These are phyloP conservation scores for Candida buenavistaensis DNA, from an alignment of 1,139 yeast genomes.

Conservation along the genomic window DNA sequence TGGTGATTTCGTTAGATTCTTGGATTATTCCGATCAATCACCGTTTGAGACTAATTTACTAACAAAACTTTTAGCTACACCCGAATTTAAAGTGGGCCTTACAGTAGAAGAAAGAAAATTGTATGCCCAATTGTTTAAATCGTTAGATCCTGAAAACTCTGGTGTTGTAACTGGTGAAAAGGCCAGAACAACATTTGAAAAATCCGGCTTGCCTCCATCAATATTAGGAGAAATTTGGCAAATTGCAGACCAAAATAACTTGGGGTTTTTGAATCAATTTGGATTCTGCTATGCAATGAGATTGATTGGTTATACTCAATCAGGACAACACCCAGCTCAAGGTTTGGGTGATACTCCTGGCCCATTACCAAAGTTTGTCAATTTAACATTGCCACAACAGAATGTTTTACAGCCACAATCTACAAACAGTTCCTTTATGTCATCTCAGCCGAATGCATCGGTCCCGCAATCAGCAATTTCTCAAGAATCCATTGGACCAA, in stretches of 20 bases:
- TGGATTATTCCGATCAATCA: no score
- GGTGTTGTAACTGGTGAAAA: constrained; percentile 90
- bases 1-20: no score
- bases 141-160: constrained; percentile 74
- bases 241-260: constrained; percentile 78
- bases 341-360: constrained; percentile 56
- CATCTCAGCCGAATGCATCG: constrained; percentile 46
- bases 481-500: constrained; percentile 55
- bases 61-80: constrained; percentile 12
- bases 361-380: constrained; percentile 56
- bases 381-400: constrained; percentile 23
- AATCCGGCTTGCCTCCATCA: constrained; percentile 78
- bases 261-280: constrained; percentile 79
- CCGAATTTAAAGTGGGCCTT: constrained; percentile 51
- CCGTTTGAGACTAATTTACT: constrained; percentile 4
- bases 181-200: constrained; percentile 83
- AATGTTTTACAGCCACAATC: constrained; percentile 31
- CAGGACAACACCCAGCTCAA: constrained; percentile 58
- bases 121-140: constrained; percentile 72
- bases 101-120: constrained; percentile 77
- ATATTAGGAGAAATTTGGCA: constrained; percentile 93
- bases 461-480: constrained; percentile 35
- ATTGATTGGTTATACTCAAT: constrained; percentile 84
- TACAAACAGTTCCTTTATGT: constrained; percentile 46
- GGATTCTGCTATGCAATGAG: constrained; percentile 89